These are phyloP conservation scores for Phyllosticta citriasiana DNA, from an alignment of 2,329 filamentous ascomycete genomes.

Conservation along the genomic window DNA sequence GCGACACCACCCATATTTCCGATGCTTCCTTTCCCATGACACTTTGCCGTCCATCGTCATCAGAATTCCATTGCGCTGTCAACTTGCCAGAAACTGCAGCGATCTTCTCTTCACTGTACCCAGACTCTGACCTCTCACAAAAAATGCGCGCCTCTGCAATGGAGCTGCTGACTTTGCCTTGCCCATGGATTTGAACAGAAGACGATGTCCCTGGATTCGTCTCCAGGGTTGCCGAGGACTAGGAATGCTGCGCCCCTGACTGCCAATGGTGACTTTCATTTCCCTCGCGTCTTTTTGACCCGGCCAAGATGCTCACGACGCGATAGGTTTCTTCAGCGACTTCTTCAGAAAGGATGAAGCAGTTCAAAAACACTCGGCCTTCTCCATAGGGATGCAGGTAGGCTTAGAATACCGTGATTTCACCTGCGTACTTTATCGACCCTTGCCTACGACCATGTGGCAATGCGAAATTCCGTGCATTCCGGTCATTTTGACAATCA, in stretches of 20 bases:
- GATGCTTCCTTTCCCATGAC: background rate
- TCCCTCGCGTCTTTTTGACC: background rate
- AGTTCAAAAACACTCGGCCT: background rate
- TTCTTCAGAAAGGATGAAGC: background rate
- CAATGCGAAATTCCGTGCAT: background rate
- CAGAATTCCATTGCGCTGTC: background rate
- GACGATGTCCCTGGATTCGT: background rate
- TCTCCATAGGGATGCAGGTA: background rate
- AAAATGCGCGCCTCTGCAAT: background rate
- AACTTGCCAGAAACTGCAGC: background rate
- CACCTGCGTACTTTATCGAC: background rate
- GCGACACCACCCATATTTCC: background rate
- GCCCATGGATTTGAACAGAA: background rate
- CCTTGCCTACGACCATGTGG: conserved; percentile 5
- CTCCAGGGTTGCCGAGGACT: background rate
- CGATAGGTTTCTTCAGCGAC: background rate
- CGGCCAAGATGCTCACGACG: background rate
- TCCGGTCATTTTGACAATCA: background rate
- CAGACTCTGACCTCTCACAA: background rate
- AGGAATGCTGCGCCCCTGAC: background rate
- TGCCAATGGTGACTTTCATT: background rate
- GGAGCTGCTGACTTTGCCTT: background rate
- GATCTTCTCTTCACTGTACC: background rate
- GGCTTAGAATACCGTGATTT: background rate
- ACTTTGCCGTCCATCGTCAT: background rate